These are phyloP conservation scores for Edaphochlamys debaryana DNA, from an alignment of 139 green algal genomes.

Conservation along the genomic window DNA sequence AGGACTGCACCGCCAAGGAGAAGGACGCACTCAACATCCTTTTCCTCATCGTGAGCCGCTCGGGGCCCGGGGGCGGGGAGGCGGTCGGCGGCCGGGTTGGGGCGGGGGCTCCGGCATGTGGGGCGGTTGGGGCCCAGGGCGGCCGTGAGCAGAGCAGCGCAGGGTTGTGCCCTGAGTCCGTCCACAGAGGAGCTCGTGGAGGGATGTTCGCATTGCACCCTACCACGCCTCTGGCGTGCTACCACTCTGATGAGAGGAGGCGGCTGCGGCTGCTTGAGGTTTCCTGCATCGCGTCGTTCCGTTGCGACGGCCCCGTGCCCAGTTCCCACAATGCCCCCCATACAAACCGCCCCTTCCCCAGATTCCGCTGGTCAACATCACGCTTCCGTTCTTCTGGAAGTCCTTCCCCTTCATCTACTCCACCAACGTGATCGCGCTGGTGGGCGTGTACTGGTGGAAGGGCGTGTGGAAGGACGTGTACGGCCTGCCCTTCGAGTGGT, in stretches of 20 bases:
- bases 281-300: too few species aligned
- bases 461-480: slow-evolving; percentile 59
- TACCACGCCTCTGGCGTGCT: too few species aligned
- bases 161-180: too few species aligned
- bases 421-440: slow-evolving; percentile 84
- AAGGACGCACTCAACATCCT: slow-evolving; percentile 98
- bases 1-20: slow-evolving; percentile 90
- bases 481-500: slow-evolving; percentile 19
- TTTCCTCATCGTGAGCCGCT: slow-evolving; percentile 80
- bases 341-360: too few species aligned
- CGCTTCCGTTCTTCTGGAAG: slow-evolving; percentile 93
- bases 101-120: not conserved
- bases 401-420: slow-evolving; percentile 93
- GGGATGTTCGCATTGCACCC: too few species aligned
- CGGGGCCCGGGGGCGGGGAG: not conserved
- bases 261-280: too few species aligned
- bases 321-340: too few species aligned
- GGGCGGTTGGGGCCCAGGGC: too few species aligned
- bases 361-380: slow-evolving; percentile 94
- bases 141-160: too few species aligned
- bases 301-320: too few species aligned
- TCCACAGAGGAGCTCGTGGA: too few species aligned
- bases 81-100: not conserved
- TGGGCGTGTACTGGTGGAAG: slow-evolving; percentile 86
- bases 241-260: too few species aligned